Conservation (phyloP, 768 basidiomycete species). For the Pisolithus orientalis region DNA sequence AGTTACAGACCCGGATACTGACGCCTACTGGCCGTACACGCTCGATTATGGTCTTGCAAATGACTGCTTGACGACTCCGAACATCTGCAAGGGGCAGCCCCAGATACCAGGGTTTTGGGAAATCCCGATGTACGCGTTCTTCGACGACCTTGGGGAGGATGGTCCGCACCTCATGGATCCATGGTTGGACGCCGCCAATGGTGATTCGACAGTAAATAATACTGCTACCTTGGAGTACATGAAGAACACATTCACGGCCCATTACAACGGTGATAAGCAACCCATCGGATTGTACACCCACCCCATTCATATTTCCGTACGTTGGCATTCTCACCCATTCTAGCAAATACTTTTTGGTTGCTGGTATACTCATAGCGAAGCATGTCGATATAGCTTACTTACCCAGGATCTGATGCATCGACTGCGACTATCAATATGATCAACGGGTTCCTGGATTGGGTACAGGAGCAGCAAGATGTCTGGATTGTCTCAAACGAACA, state of each 20-base stretch:
- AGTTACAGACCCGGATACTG: constrained; percentile 58
- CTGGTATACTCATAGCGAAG: no score
- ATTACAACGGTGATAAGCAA: constrained; percentile 70
- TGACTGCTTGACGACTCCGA: constrained; percentile 53
- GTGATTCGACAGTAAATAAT: constrained; percentile 44
- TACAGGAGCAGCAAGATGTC: constrained; percentile 60
- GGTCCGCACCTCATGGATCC: constrained; percentile 79
- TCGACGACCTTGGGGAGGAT: constrained; percentile 48
- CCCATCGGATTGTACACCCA: constrained; percentile 81
- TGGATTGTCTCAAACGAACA: constrained; percentile 73
- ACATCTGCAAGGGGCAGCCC: constrained; percentile 62
- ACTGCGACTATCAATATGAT: constrained; percentile 66
- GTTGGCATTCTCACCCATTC: background rate
- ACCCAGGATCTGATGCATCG: constrained; percentile 50
- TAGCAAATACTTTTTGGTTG: no score
- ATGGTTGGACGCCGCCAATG: constrained; percentile 66
- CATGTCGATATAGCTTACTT: constrained; percentile 34
- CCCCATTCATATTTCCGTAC: constrained; percentile 66
- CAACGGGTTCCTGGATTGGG: constrained; percentile 79
- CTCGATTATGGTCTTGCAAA: constrained; percentile 78
- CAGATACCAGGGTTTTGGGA: constrained; percentile 79
- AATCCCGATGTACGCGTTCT: constrained; percentile 77
- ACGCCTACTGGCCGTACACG: constrained; percentile 82
- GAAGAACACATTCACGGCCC: constrained; percentile 65
- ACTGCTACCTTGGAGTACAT: constrained; percentile 63